These are phyloP conservation scores for Boletus rubescentipes DNA, from an alignment of 768 basidiomycete genomes.

Conservation along the genomic window DNA sequence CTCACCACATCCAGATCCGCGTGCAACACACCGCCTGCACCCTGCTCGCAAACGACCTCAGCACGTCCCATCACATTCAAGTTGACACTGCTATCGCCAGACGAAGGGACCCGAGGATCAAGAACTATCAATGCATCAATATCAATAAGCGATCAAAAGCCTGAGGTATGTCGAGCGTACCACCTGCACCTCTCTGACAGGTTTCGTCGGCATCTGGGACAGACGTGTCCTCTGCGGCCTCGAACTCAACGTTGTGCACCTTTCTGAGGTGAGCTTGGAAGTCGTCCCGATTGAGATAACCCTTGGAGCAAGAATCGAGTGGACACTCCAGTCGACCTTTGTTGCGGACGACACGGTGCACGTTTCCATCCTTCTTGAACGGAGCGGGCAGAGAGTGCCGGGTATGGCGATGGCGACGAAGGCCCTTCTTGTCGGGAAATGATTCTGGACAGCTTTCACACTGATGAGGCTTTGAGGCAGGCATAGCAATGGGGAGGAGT, in stretches of 20 bases:
- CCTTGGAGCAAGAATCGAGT: no score
- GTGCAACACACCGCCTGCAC: background rate
- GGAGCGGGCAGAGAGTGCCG: background rate
- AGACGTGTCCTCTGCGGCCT: no score
- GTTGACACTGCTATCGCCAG: background rate
- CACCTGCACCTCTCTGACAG: no score
- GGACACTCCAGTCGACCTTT: background rate
- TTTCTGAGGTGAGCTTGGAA: no score
- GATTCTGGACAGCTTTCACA: background rate
- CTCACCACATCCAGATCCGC: background rate
- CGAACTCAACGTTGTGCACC: no score
- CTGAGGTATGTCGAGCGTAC: no score
- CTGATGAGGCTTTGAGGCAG: background rate
- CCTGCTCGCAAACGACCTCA: background rate
- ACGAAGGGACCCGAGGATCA: background rate
- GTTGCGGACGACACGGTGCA: background rate
- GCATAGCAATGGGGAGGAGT: background rate
- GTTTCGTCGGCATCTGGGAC: no score
- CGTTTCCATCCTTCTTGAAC: background rate
- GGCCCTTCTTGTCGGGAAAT: background rate
- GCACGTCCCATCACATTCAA: background rate
- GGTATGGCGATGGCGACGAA: background rate
- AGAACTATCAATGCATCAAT: background rate
- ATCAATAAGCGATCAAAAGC: no score
- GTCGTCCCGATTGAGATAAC: no score